A percentile compares a stretch with the other conserved stretches of the same genome.
These are phyloP conservation scores for Amoebophrya sp. DNA, from an alignment of 169 alveolate genomes.

Conservation along the genomic window DNA sequence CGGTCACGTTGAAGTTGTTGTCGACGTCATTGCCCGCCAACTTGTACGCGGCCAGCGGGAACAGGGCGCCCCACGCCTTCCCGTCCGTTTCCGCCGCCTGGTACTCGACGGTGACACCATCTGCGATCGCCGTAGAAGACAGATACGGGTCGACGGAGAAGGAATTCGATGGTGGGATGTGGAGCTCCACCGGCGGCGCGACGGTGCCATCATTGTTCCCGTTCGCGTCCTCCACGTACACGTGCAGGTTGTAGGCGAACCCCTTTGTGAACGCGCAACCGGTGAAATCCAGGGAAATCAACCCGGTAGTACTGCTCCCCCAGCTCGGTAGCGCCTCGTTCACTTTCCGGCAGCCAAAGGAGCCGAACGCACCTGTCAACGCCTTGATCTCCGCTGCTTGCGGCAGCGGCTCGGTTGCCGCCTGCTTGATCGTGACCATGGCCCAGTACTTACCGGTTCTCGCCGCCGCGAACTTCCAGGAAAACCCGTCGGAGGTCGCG, in stretches of 20 bases:
- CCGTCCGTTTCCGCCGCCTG: not conserved
- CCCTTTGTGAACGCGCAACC: constrained; percentile 19
- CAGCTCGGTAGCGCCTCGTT: not conserved
- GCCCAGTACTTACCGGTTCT: not conserved
- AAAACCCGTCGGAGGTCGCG: not conserved
- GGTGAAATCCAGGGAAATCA: not conserved
- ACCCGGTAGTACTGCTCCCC: not conserved
- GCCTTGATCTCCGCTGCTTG: not conserved
- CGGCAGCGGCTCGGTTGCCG: not conserved
- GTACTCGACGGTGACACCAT: not conserved
- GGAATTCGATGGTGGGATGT: not conserved
- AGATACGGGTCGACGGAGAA: not conserved
- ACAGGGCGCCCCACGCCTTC: not conserved
- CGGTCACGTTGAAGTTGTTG: not conserved
- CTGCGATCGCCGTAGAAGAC: not conserved
- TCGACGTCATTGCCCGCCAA: not conserved
- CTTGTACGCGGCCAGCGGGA: not conserved
- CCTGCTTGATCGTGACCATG: constrained; percentile 11
- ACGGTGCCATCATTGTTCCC: constrained; percentile 27
- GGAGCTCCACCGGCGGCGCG: constrained; percentile 16
- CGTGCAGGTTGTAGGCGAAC: constrained; percentile 10
- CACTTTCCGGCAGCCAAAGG: not conserved
- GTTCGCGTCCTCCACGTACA: constrained; percentile 37
- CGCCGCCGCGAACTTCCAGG: not conserved
- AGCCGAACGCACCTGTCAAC: not conserved